Evolutionary conservation across 192 early-diverging fungal species (phyloP).

Genomic region (Backusella psychrophila): DNA sequence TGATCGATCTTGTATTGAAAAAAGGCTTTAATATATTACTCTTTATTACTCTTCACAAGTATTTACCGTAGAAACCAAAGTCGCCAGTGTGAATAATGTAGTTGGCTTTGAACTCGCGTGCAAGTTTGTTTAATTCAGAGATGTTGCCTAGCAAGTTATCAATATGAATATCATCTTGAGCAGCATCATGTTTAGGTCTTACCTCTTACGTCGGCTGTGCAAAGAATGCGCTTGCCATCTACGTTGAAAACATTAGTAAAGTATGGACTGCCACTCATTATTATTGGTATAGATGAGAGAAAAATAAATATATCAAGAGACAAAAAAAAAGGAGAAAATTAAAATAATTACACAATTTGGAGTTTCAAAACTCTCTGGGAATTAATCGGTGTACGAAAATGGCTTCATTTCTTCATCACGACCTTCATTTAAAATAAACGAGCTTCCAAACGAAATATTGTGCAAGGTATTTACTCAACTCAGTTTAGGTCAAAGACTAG

Average conservation of each 20-base stretch:
- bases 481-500: too few species aligned
- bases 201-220: constrained; percentile 22
- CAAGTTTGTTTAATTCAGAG: constrained; percentile 55
- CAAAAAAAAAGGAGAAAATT: not conserved
- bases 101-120: constrained; percentile 50
- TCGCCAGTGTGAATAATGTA: constrained; percentile 59
- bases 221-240: constrained; percentile 19
- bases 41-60: not conserved
- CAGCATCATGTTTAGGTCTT: not conserved
- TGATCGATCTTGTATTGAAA: constrained; percentile 32
- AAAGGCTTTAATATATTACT: not conserved
- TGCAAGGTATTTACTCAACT: too few species aligned
- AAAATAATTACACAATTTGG: not conserved
- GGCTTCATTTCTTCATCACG: too few species aligned
- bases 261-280: not conserved
- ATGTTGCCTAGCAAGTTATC: constrained; percentile 41
- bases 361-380: not conserved
- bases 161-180: not conserved
- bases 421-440: too few species aligned
- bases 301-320: not conserved
- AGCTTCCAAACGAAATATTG: too few species aligned
- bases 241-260: not conserved
- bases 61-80: constrained; percentile 60
- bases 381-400: not conserved
- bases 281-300: not conserved